Evolutionary conservation across 2,329 filamentous ascomycete genomes (phyloP).

Genomic region (Phyllosticta paracitricarpa): DNA sequence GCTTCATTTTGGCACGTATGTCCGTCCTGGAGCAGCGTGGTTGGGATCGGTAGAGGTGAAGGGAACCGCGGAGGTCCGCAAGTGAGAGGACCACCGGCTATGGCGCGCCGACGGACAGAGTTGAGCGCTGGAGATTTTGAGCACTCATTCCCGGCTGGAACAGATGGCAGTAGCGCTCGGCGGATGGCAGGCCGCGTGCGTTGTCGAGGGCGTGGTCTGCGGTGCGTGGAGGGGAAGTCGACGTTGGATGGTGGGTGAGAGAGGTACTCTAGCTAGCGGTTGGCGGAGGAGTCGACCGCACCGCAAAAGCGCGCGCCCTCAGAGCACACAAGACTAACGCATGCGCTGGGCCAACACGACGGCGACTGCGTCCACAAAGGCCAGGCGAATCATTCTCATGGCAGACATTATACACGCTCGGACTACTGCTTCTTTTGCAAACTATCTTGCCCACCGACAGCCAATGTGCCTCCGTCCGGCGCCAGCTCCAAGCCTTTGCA

Average conservation of each 20-base stretch:
- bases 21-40: background rate
- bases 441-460: background rate
- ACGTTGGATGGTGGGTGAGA: conserved; percentile 8
- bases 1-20: conserved; percentile 8
- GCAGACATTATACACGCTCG: background rate
- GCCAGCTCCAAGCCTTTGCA: no score
- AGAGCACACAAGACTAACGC: background rate
- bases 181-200: conserved; percentile 1
- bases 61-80: conserved; percentile 10
- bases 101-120: conserved; percentile 9
- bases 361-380: background rate
- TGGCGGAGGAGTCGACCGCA: conserved; percentile 9
- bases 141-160: conserved; percentile 4
- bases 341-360: background rate
- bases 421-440: background rate
- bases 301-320: conserved; percentile 6
- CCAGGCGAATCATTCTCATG: background rate
- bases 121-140: conserved; percentile 1
- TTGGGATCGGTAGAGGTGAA: conserved; percentile 2
- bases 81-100: conserved; percentile 8
- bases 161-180: background rate
- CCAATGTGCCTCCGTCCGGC: no score
- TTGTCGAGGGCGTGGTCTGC: conserved; percentile 1
- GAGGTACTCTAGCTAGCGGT: conserved; percentile 3
- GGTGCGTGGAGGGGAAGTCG: conserved; percentile 6